A percentile compares a stretch with the other conserved stretches of the same genome.
phyloP scores from a whole-genome alignment of 176 grass and related monocot species.

The Triticum monococcum region DNA sequence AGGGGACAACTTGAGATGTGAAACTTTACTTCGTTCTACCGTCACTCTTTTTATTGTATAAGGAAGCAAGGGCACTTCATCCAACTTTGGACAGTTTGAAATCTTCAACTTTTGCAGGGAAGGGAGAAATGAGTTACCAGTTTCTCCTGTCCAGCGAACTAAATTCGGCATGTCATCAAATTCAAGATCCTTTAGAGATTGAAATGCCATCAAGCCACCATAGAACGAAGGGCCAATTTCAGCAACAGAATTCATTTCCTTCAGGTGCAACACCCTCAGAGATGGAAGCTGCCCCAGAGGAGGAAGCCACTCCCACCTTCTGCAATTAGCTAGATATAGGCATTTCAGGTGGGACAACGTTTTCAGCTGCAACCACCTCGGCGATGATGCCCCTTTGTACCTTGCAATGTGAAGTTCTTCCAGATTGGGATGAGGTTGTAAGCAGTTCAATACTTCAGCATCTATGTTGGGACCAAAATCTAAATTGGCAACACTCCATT shows the following conservation, averaged over 20 bases:
- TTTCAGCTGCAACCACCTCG: constrained; percentile 27
- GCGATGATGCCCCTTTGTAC: constrained; percentile 42
- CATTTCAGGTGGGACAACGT: constrained; percentile 19
- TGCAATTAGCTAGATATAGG: constrained; percentile 29
- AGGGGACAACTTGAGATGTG: constrained; percentile 24
- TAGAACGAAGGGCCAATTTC: constrained; percentile 35
- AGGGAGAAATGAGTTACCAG: background rate
- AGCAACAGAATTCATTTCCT: constrained; percentile 23
- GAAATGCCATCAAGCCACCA: constrained; percentile 23
- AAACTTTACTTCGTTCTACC: constrained; percentile 14
- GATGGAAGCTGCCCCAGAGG: constrained; percentile 41
- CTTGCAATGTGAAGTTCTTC: constrained; percentile 41
- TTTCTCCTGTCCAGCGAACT: constrained; percentile 3
- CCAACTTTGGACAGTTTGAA: constrained; percentile 42
- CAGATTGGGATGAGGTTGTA: constrained; percentile 37
- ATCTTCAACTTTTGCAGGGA: constrained; percentile 29
- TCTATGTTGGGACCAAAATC: background rate
- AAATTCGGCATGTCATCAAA: constrained; percentile 32
- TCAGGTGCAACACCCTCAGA: constrained; percentile 36
- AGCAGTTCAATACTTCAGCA: constrained; percentile 26
- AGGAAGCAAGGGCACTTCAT: constrained; percentile 30
- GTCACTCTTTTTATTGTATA: constrained; percentile 22
- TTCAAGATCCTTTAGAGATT: constrained; percentile 38
- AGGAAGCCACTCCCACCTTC: constrained; percentile 38
- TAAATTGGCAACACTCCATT: constrained; percentile 26